These are phyloP conservation scores for Teunomyces tritomae DNA, from an alignment of 805 yeast species.

Conservation along the genomic window DNA sequence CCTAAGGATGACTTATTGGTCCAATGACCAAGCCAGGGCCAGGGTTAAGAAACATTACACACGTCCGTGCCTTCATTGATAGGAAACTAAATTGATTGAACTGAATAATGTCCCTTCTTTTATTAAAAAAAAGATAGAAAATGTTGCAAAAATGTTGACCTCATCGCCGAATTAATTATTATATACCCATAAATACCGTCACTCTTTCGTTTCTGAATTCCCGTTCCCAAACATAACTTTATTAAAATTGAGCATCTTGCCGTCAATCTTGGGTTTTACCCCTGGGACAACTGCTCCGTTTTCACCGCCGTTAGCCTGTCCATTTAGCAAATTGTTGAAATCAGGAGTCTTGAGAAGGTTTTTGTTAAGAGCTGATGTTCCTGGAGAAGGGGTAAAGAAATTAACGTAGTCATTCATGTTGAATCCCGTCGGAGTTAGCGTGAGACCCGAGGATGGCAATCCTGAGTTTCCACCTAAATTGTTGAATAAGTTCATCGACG, in stretches of 20 bases:
- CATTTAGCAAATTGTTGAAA: slow-evolving; percentile 30
- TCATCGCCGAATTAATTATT: background rate
- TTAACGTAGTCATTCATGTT: slow-evolving; percentile 83
- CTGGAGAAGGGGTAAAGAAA: slow-evolving; percentile 71
- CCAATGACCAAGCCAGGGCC: too few species aligned
- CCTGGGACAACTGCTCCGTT: slow-evolving; percentile 5
- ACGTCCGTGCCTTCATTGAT: too few species aligned
- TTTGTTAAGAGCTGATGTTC: slow-evolving; percentile 16
- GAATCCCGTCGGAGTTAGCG: slow-evolving; percentile 62
- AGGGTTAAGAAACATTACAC: too few species aligned
- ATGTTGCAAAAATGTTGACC: too few species aligned
- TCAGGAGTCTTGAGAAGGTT: slow-evolving; percentile 42
- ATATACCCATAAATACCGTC: background rate
- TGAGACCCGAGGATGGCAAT: slow-evolving; percentile 42
- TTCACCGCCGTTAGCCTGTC: slow-evolving; percentile 7
- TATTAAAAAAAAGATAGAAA: too few species aligned
- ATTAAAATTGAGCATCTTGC: slow-evolving; percentile 44
- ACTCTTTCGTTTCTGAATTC: slow-evolving; percentile 7
- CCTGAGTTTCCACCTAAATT: slow-evolving; percentile 22
- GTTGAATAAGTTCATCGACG: slow-evolving; percentile 33
- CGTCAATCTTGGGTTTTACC: slow-evolving; percentile 28
- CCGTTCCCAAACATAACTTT: slow-evolving; percentile 29
- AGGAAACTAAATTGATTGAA: too few species aligned
- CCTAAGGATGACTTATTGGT: too few species aligned
- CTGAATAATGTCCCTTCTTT: too few species aligned